Base-by-base conservation (phyloP, 495 filamentous ascomycete species). In the Penicillium ucsense region DNA sequence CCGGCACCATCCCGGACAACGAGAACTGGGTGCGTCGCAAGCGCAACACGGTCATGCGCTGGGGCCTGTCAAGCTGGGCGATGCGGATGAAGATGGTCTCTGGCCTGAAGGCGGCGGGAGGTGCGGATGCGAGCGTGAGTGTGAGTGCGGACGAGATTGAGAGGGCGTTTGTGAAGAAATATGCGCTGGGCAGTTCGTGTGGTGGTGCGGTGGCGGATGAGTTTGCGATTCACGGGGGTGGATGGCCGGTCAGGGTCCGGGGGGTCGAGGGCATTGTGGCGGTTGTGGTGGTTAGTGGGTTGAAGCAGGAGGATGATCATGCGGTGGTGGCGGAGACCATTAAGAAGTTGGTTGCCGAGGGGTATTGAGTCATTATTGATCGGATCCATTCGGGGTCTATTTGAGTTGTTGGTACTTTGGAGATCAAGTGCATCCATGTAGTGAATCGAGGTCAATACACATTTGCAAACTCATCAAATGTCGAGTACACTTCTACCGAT, bases 301-400 rank as follows among this genome's bases (percentile, higher is more conserved):
- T 89, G 65, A 81, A 79, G 69, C 83, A 87, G 65, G 76, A 86
- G 61, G 77, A 88, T 63, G 85, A 89, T 64, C 86, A 91, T 70
- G 75, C 75, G 35, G 78, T 88, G 38, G 77, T 88, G 50, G 75
- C 84, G 3, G 79, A 86, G 61, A 77, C 77, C 6, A 64, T 89
- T 36, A 64, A 66, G 53, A 75, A 78, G 45, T 72, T 70, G 49
- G 50, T 68, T 53, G 51, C 43, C 3, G 37, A 53, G 47, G 56
- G 56, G 31, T 38, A 53, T 41, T 60, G 49, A 20, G 27, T 27
- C 20, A 12, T 4, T 20, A 1, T 20, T 20, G 20, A 20, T 20
- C 20, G 20, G 20, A 20, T 20, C n/a, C n/a, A n/a, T n/a, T n/a
- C 20, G 20, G 20, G 20, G 1, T 20, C 1, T 20, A 20, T 20